A percentile compares a stretch with the other conserved stretches of the same genome.
These are phyloP conservation scores for Syzygium aqueum DNA, from an alignment of 345 rosid genomes.

Conservation along the genomic window DNA sequence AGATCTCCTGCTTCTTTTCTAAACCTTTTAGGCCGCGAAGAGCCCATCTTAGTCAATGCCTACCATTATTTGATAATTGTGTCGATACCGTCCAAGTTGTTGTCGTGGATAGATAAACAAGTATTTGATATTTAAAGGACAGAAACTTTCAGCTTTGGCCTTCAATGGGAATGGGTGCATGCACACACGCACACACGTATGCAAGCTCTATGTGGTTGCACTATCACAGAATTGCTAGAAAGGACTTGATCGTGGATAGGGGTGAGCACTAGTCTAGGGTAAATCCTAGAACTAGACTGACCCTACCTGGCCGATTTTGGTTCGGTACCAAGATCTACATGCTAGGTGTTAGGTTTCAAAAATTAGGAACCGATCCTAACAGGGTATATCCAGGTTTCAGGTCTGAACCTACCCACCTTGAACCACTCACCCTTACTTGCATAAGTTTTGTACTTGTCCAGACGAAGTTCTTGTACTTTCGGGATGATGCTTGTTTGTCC, in stretches of 20 bases:
- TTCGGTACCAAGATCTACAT: rapidly evolving
- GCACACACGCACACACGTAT: not conserved
- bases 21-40: not conserved
- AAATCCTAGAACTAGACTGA: not conserved
- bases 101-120: not conserved
- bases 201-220: not conserved
- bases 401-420: not conserved
- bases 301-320: not conserved
- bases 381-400: not conserved
- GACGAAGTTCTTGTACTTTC: not conserved
- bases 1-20: not conserved
- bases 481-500: not conserved
- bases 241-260: not conserved
- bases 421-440: not conserved
- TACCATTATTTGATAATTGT: not conserved
- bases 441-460: not conserved
- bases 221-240: not conserved
- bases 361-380: not conserved
- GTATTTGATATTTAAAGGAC: not conserved
- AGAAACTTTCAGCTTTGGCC: not conserved
- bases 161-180: not conserved
- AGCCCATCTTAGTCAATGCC: not conserved
- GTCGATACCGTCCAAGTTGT: not conserved
- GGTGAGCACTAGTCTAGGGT: not conserved
- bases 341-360: not conserved